Percentiles rank a stretch among this genome's conserved stretches.
phyloP scores from a whole-genome alignment of 1,139 yeast species.

The Blastobotrys niveus region DNA sequence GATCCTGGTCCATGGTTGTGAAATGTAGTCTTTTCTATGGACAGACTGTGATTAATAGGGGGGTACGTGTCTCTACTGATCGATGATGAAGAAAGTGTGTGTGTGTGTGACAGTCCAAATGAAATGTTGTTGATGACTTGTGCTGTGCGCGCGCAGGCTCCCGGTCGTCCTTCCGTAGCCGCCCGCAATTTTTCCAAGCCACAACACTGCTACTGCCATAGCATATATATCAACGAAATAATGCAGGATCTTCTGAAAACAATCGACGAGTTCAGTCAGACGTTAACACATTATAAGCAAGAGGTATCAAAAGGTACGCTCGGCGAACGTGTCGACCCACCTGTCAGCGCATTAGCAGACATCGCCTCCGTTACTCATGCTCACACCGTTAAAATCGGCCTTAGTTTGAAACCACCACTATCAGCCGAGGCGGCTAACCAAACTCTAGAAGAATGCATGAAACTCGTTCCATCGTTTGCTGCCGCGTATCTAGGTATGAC shows the following conservation, averaged over 20 bases:
- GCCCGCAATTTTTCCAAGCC: too few species aligned
- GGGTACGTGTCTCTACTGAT: too few species aligned
- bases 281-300: slow-evolving; percentile 1
- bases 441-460: slow-evolving; percentile 49
- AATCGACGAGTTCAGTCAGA: not conserved
- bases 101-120: too few species aligned
- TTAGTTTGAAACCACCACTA: slow-evolving; percentile 62
- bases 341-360: slow-evolving; percentile 51
- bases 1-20: slow-evolving; percentile 77
- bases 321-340: slow-evolving; percentile 17
- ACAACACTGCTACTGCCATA: too few species aligned
- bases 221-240: not conserved
- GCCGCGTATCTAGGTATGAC: slow-evolving; percentile 19
- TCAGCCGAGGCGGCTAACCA: slow-evolving; percentile 47
- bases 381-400: slow-evolving; percentile 73
- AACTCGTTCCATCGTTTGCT: slow-evolving; percentile 25
- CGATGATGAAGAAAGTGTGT: too few species aligned
- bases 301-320: slow-evolving; percentile 1
- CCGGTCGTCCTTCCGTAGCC: too few species aligned
- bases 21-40: not conserved
- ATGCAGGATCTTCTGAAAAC: too few species aligned
- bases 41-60: too few species aligned
- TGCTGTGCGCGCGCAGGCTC: too few species aligned
- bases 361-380: slow-evolving; percentile 60
- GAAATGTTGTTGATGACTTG: too few species aligned